Evolutionary conservation across 2,329 filamentous ascomycete genomes (phyloP).

Genomic region (Thermoascus crustaceus): DNA sequence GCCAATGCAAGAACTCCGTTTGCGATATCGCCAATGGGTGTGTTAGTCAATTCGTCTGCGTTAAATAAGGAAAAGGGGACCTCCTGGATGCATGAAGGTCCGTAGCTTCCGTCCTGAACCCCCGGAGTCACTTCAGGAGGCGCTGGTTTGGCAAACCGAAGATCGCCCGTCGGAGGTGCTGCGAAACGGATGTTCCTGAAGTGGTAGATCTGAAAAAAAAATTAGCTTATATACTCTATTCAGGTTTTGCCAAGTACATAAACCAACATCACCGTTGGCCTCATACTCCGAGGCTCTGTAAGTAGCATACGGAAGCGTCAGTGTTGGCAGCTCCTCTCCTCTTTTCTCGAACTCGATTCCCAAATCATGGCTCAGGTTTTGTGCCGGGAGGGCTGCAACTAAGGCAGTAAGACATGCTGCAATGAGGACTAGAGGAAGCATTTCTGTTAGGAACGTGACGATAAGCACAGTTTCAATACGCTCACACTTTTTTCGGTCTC

Average conservation of each 20-base stretch:
- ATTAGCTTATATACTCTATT: slow-evolving; percentile 2
- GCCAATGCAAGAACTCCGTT: slow-evolving; percentile 3
- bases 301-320: slow-evolving; percentile 27
- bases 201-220: slow-evolving; percentile 21
- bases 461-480: not conserved
- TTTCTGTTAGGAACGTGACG: not conserved
- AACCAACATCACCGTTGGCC: slow-evolving; percentile 19
- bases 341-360: not conserved
- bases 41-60: slow-evolving; percentile 11
- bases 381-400: not conserved
- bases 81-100: slow-evolving; percentile 25
- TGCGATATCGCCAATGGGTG: slow-evolving; percentile 1
- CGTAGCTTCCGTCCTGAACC: slow-evolving; percentile 24
- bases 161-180: slow-evolving; percentile 33
- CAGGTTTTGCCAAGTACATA: not conserved
- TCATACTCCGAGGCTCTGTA: slow-evolving; percentile 25
- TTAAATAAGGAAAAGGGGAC: slow-evolving; percentile 25
- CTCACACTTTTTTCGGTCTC: too few relatives aligned
- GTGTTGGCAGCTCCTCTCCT: slow-evolving; percentile 15
- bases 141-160: slow-evolving; percentile 36
- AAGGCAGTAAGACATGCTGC: not conserved
- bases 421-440: not conserved
- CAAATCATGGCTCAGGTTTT: not conserved
- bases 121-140: slow-evolving; percentile 24
- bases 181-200: slow-evolving; percentile 41